These are phyloP conservation scores for Epichloe coenophiala DNA, from an alignment of 2,329 filamentous ascomycete species.

Conservation along the genomic window DNA sequence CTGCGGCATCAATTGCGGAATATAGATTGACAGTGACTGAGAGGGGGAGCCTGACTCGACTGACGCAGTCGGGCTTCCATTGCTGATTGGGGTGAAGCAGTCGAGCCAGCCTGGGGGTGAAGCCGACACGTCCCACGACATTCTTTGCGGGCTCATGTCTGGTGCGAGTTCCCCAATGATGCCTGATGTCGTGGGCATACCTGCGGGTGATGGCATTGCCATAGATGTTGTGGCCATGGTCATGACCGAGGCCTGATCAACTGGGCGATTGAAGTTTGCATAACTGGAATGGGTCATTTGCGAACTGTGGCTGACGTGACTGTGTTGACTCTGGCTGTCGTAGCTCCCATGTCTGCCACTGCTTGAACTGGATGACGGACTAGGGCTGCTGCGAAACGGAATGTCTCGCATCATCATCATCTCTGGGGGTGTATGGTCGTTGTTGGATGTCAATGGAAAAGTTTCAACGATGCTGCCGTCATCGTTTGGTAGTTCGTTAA, in stretches of 20 bases:
- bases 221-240: slow-evolving; percentile 4
- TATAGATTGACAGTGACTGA: slow-evolving; percentile 15
- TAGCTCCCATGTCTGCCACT: slow-evolving; percentile 7
- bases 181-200: slow-evolving; percentile 2
- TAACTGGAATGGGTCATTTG: background rate
- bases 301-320: slow-evolving; percentile 2
- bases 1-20: slow-evolving; percentile 18
- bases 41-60: slow-evolving; percentile 8
- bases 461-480: background rate
- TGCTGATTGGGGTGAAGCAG: slow-evolving; percentile 12
- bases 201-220: slow-evolving; percentile 2
- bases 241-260: slow-evolving; percentile 3
- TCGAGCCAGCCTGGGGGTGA: slow-evolving; percentile 14
- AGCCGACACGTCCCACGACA: slow-evolving; percentile 12
- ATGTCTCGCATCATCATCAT: slow-evolving; percentile 8
- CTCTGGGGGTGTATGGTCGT: background rate
- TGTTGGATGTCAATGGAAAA: background rate
- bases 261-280: slow-evolving; percentile 1
- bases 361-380: slow-evolving; percentile 9
- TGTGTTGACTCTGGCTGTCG: slow-evolving; percentile 8
- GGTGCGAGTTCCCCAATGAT: slow-evolving; percentile 7
- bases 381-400: slow-evolving; percentile 10
- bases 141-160: slow-evolving; percentile 8
- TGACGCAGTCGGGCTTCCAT: slow-evolving; percentile 11
- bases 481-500: background rate